Percentiles rank a stretch among this genome's conserved stretches.
These are phyloP conservation scores for Metarhizium brunneum DNA, from an alignment of 2,329 filamentous ascomycete species.

Conservation along the genomic window DNA sequence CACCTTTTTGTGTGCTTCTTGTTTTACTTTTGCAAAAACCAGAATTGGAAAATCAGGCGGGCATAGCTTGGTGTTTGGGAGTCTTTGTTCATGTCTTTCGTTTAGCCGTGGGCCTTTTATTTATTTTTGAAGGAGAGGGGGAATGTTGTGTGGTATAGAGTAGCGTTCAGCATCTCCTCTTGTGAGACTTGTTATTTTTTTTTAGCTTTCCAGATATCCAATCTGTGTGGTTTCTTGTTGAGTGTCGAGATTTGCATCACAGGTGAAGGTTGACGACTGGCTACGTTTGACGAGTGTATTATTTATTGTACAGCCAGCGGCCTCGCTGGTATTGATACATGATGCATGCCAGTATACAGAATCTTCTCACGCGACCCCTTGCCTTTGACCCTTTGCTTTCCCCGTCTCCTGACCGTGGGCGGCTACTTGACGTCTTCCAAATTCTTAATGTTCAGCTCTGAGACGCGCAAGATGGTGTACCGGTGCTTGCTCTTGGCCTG, in stretches of 20 bases:
- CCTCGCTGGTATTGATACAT: slow-evolving; percentile 2
- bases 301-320: slow-evolving; percentile 8
- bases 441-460: slow-evolving; percentile 61
- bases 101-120: slow-evolving; percentile 3
- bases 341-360: too few species aligned
- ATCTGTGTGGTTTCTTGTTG: too few species aligned
- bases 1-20: slow-evolving; percentile 5
- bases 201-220: too few species aligned
- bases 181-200: background rate
- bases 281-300: background rate
- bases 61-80: slow-evolving; percentile 20
- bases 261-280: too few species aligned
- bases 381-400: too few species aligned
- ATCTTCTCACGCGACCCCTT: too few species aligned
- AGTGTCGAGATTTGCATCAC: too few species aligned
- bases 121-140: background rate
- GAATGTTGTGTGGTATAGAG: background rate
- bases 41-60: background rate
- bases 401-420: too few species aligned
- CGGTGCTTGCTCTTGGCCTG: slow-evolving; percentile 81
- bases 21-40: background rate
- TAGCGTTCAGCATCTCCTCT: background rate
- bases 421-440: slow-evolving; percentile 26
- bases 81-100: slow-evolving; percentile 14
- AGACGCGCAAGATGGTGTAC: slow-evolving; percentile 78